These are phyloP conservation scores for Butyriboletus loyo DNA, from an alignment of 768 basidiomycete genomes.

Conservation along the genomic window DNA sequence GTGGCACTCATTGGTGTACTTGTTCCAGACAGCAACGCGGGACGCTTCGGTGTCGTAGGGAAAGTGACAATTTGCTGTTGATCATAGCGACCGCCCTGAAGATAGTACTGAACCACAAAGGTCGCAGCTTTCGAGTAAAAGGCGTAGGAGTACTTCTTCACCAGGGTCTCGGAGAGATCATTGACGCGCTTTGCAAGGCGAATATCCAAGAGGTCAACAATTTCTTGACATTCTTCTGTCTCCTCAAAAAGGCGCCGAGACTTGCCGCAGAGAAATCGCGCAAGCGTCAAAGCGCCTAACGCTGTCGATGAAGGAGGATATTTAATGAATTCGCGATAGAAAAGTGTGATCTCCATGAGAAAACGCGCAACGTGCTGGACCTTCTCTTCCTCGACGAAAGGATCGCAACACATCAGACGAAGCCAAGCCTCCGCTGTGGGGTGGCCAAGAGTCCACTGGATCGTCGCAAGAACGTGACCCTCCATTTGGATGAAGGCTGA, in stretches of 20 bases:
- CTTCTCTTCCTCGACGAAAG: slow-evolving; percentile 77
- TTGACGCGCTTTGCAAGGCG: slow-evolving; percentile 87
- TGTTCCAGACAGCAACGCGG: slow-evolving; percentile 43
- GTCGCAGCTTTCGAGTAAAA: slow-evolving; percentile 97
- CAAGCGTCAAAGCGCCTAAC: slow-evolving; percentile 82
- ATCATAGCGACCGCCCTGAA: slow-evolving; percentile 77
- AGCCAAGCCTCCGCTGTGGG: slow-evolving; percentile 99
- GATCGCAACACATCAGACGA: slow-evolving; percentile 73
- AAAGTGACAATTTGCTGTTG: slow-evolving; percentile 46
- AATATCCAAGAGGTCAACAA: slow-evolving; percentile 82
- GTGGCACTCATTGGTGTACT: slow-evolving; percentile 76
- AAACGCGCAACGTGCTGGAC: slow-evolving; percentile 96
- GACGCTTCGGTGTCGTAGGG: slow-evolving; percentile 59
- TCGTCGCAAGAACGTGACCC: slow-evolving; percentile 92
- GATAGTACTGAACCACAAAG: slow-evolving; percentile 90
- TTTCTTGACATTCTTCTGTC: slow-evolving; percentile 76
- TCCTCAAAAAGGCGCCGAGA: slow-evolving; percentile 78
- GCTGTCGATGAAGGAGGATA: slow-evolving; percentile 86
- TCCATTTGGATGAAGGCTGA: slow-evolving; percentile 99
- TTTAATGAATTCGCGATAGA: slow-evolving; percentile 93
- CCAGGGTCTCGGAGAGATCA: slow-evolving; percentile 90
- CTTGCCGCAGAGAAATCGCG: slow-evolving; percentile 84
- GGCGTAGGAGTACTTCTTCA: slow-evolving; percentile 96
- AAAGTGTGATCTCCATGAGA: slow-evolving; percentile 98
- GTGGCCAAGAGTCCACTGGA: slow-evolving; percentile 95